Base-by-base conservation (phyloP, 2,329 filamentous ascomycete species). In the Coleophoma cylindrospora region DNA sequence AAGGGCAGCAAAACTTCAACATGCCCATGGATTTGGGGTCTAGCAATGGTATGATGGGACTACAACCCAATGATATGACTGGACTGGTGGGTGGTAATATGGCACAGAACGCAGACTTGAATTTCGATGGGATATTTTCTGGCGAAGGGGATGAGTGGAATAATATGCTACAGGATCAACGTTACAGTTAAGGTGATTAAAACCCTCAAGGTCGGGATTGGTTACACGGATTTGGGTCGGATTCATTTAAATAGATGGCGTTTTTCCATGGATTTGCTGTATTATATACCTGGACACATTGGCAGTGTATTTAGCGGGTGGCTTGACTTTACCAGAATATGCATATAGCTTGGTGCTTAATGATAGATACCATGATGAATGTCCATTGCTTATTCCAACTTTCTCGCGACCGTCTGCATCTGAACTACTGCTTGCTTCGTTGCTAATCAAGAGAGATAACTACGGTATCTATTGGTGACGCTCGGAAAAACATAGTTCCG, bases 121-220 rank as follows among this genome's bases (percentile, higher is more conserved):
- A 58, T 50, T 61, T 63, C 21, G 55, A 61, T 33, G 51, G 47
- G 2, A 59, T 64, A 13, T 61, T 64, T 49, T 54, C 56, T 12
- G 59, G 54, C 2, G 57, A 60, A 32, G 53, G 53, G 12, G 57
- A 56, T 41, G 55, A 57, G 19, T 63, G 61, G 61, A 55, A 47
- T 49, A 56, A 54, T 37, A 55, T 54, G 45, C 41, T 61, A 9
- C 22, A 34, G 8, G 57, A 62, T 51, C 55, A 50, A 44, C 48
- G 54, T n/a, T 52, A 44, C 47, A 48, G 51, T n/a, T 36, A 49
- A 45, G 50, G 43, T 45, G n/a, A 44, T 21, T 12, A 22, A 21
- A 19, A 17, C 22, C n/a, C n/a, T 41, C 9, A 41, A 17, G 12
- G 19, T 41, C 19, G 19, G n/a, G 17, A 12, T 17, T 13, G 7